Base-by-base conservation (phyloP, 352 stramenopile genomes). In the Globisporangium sylvaticum region DNA sequence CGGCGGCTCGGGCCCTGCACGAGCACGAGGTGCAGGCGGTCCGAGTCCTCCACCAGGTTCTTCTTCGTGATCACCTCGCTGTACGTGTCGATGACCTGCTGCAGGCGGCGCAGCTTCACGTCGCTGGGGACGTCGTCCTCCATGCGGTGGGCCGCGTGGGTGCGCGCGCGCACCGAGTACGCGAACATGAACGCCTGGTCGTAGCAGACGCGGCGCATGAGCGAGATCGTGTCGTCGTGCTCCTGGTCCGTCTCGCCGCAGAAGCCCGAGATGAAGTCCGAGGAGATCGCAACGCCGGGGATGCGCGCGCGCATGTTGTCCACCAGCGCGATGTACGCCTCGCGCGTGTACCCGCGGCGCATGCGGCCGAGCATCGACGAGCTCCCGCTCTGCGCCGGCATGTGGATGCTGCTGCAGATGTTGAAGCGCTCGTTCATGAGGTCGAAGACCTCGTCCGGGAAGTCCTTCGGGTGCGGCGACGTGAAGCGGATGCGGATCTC, bases 111-210 rank as follows among this genome's bases (percentile, higher is more conserved):
- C 62, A 98, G 73, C 78, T 99, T 99, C 20, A 98, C 75, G 22
- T 97, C 92, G 54, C 83, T 79, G 5, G 91, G 76, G 24, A 99
- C 92, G 75, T 99, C 93, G 75, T 99, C 98, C 60, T 95, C 71
- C 80, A 99, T 95, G 24, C 88, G 93, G 62, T 98, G 83, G 63
- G 96, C 90, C 3, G 97, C 97, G 70, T 99, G 95, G 1, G 97
- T 99, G 66, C 92, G 91, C 29, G 93, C 96, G 58, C 97, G 85
- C 83, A 99, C 90, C 54, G 89, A 98, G 81, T 99, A 99, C 18
- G 97, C 95, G 78, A 99, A 99, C 95, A 99, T 98, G 80, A 99
- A 99, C 25, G 97, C 97, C 74, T 99, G 95, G 69, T 99, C 97
- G 74, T 98, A 99, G 66, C 85, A 80, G 15, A 93, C 87, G 20